Evolutionary conservation across 2,329 filamentous ascomycete genomes (phyloP), one percentile per base, ranked within the genome.

Genomic region (Aspergillus unguis): DNA sequence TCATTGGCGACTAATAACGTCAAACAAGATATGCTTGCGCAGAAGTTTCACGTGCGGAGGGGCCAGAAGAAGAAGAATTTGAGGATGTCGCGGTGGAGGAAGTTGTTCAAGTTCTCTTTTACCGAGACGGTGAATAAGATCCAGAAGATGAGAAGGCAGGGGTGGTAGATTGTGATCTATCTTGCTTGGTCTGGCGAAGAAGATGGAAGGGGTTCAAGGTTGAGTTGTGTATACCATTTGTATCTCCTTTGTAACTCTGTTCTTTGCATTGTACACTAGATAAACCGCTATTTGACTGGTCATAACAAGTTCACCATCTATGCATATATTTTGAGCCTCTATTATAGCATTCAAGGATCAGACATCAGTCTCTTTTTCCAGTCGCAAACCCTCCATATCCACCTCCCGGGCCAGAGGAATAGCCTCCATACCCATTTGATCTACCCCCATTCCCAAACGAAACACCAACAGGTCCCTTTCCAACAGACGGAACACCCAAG

Each of bases 391-490:
- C 71, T 32, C 69, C 71, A 62, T 66, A 61, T 33, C 65, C 65
- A 41, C 56, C 53, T 25, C 59, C 58, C 52, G 68, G 65, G 65
- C 63, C 59, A 17, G 68, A 64, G 58, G 75, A 65, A 58, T 83
- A 82, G 45, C 77, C 78, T 40, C 81, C 81, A 69, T 85, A 82
- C 48, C 78, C 75, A 72, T 77, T 82, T 57, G 79, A 62, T 54
- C 78, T 67, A 38, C 77, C 69, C 73, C 80, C 58, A 79, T 77
- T 50, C 68, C 82, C 62, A 67, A 81, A 84, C 6, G 76, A 75
- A 46, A 83, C 66, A 48, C 79, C 81, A 45, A 79, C 70, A 25
- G 76, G 74, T 11, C 77, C 75, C 41, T 75, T 77, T 2, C 63
- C 64, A 3, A 62, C 45, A 70, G 70, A 8, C 74, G 78, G 59